These are phyloP conservation scores for Saccharomyces hybrid DNA, from an alignment of 1,139 yeast genomes.

Conservation along the genomic window DNA sequence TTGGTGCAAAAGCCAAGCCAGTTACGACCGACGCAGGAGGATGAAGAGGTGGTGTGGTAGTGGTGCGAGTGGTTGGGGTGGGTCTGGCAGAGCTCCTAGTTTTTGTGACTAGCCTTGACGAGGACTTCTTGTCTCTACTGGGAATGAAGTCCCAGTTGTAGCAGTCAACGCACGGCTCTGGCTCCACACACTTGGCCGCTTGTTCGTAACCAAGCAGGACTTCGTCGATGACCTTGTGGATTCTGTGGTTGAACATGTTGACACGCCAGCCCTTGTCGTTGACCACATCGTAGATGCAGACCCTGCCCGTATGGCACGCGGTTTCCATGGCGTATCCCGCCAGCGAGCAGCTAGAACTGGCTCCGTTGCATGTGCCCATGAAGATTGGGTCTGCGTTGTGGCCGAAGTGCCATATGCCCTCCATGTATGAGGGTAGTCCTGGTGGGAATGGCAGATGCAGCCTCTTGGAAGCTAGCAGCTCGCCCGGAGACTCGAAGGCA, in stretches of 20 bases:
- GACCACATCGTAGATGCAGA: conserved; percentile 85
- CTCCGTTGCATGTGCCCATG: conserved; percentile 97
- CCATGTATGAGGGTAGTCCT: conserved; percentile 70
- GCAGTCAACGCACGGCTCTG: conserved; percentile 83
- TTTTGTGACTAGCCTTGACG: conserved; percentile 23
- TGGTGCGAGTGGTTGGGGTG: conserved; percentile 13
- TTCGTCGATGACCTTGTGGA: conserved; percentile 84
- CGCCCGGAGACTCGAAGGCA: conserved; percentile 92
- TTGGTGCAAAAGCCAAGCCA: conserved; percentile 34
- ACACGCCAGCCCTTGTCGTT: conserved; percentile 89
- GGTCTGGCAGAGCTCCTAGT: conserved; percentile 12
- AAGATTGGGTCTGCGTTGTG: conserved; percentile 95
- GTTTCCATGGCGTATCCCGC: conserved; percentile 98
- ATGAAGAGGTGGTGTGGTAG: conserved; percentile 15
- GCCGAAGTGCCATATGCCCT: conserved; percentile 90
- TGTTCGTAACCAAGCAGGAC: conserved; percentile 63
- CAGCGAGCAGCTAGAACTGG: conserved; percentile 78
- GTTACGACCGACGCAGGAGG: conserved; percentile 32
- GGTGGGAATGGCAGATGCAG: conserved; percentile 91
- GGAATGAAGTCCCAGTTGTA: conserved; percentile 72
- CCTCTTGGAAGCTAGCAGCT: conserved; percentile 70
- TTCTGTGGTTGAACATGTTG: conserved; percentile 78
- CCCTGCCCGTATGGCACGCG: conserved; percentile 84
- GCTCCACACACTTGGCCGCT: conserved; percentile 66
- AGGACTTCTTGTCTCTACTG: conserved; percentile 38